Evolutionary conservation across 2,329 filamentous ascomycete species (phyloP), one percentile per base, ranked within the genome.

Genomic region (Phyllosticta capitalensis): DNA sequence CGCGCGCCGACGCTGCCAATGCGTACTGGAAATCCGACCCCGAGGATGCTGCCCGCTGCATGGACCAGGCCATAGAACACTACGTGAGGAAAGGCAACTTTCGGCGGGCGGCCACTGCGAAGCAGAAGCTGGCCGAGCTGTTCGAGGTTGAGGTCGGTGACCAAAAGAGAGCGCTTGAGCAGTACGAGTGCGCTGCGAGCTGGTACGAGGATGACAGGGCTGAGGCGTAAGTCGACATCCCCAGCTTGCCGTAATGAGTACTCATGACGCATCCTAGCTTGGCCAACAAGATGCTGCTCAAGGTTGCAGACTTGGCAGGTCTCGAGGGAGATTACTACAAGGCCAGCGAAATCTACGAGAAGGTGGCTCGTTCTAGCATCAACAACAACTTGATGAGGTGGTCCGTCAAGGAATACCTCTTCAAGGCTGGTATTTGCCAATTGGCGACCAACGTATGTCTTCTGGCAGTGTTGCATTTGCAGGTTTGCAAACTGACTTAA

Each of bases 371-470:
- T 60, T 81, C 83, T 51, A 88, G 87, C 38, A 85, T 96, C 67
- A 86, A 86, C 74, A 96, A 95, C 79, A 94, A 95, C 73, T 79
- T 96, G 61, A 92, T 95, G 89, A 89, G 87, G 71, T 95, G 90
- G 83, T 90, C 85, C 54, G 90, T 97, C 64, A 97, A 96, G 75
- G 91, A 96, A 65, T 96, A 96, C 76, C 86, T 96, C 69, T 81
- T 97, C 69, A 96, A 96, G 77, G 90, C 90, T 0, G 92, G 91
- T 30, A 89, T 97, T 70, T 96, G 92, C 77, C 88, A 95, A 72
- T 81, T 97, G 45, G 84, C 83, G 58, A 81, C 81, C n/a, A 79
- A 76, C 60, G 77, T 78, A 71, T 30, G 33, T 54, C 58, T 38
- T 45, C 9, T 45, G 10, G 12, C 21, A 33, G 7, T 22, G 24